A percentile compares a stretch with the other conserved stretches of the same genome.
phyloP scores from a whole-genome alignment of 164 flowering plant species.

The Vitis rotundifolia region DNA sequence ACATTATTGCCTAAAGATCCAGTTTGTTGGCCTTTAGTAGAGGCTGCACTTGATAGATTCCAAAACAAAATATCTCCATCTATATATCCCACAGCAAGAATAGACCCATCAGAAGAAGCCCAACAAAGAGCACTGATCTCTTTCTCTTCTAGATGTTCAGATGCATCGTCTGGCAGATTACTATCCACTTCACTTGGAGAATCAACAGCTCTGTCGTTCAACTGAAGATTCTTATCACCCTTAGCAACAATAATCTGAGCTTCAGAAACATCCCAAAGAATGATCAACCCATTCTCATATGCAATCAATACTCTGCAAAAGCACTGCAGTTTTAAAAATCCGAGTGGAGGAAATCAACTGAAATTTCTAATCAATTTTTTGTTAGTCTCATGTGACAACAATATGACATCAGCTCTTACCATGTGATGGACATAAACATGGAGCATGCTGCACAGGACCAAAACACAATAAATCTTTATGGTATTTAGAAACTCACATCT shows the following conservation, averaged over 20 bases:
- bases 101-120: slow-evolving; percentile 83
- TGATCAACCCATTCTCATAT: slow-evolving; percentile 67
- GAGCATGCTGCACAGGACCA: background rate
- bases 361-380: background rate
- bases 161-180: slow-evolving; percentile 25
- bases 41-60: slow-evolving; percentile 49
- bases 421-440: background rate
- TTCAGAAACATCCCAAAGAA: slow-evolving; percentile 83
- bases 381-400: background rate
- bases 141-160: slow-evolving; percentile 58
- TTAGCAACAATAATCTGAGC: slow-evolving; percentile 51
- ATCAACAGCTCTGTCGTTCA: slow-evolving; percentile 45
- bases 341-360: background rate
- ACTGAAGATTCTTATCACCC: slow-evolving; percentile 72
- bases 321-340: slow-evolving; percentile 2
- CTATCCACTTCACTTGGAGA: slow-evolving; percentile 26
- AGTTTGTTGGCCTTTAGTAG: slow-evolving; percentile 39
- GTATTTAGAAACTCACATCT: background rate
- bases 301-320: slow-evolving; percentile 78
- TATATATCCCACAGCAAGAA: slow-evolving; percentile 85
- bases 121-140: slow-evolving; percentile 91
- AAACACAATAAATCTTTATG: background rate
- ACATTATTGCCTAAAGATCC: slow-evolving; percentile 46
- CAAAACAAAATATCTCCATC: slow-evolving; percentile 94
- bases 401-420: background rate